A percentile compares a stretch with the other conserved stretches of the same genome.
These are phyloP conservation scores for Silene conica DNA, from an alignment of 148 eudicot species.

Conservation along the genomic window DNA sequence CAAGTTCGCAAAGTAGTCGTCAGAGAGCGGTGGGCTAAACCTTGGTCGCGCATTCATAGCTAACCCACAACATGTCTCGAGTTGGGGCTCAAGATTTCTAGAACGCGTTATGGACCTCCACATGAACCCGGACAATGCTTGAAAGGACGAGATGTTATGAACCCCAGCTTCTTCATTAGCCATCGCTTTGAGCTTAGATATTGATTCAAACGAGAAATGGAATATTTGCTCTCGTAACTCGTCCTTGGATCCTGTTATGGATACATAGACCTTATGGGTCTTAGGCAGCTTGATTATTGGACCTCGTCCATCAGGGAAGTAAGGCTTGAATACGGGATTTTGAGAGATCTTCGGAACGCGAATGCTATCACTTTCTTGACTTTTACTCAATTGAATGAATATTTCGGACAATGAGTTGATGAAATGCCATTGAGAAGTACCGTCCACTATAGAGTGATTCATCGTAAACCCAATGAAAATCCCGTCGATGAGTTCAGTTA, in stretches of 20 bases:
- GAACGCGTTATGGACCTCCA: conserved; percentile 19
- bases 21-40: conserved; percentile 43
- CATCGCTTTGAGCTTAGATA: conserved; percentile 38
- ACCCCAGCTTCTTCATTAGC: conserved; percentile 29
- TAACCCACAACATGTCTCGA: conserved; percentile 55
- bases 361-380: neutral
- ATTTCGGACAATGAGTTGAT: conserved; percentile 10
- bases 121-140: conserved; percentile 6
- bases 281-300: conserved; percentile 9
- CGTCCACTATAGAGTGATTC: conserved; percentile 15
- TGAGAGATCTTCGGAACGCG: neutral
- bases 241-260: neutral
- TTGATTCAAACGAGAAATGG: conserved; percentile 9
- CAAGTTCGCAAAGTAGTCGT: conserved; percentile 59
- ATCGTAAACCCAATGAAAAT: conserved; percentile 19
- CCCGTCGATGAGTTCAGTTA: conserved; percentile 21
- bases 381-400: neutral
- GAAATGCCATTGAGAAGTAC: conserved; percentile 13
- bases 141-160: conserved; percentile 28
- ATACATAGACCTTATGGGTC: conserved; percentile 8
- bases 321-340: neutral
- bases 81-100: conserved; percentile 15
- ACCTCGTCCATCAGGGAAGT: neutral
- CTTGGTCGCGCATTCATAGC: conserved; percentile 52
- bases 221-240: conserved; percentile 20